Evolutionary conservation across 1,284 basidiomycete genomes (phyloP).

Genomic region (Apiotrichum porosum): DNA sequence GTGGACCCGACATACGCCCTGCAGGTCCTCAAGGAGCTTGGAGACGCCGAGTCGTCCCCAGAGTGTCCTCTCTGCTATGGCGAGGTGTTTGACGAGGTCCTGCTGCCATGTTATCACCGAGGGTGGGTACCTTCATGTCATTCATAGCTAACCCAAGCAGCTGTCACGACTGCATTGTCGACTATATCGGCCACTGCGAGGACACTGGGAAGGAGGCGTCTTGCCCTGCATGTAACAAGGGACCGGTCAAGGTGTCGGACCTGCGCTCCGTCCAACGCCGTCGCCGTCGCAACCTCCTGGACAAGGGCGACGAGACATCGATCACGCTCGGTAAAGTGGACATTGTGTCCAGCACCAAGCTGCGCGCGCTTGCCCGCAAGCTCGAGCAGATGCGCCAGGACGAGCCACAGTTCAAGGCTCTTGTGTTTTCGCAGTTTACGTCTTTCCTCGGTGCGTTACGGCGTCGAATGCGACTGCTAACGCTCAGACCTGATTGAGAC

Average conservation of each 20-base stretch:
- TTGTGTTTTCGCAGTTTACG: conserved; percentile 74
- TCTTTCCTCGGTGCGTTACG: conserved; percentile 57
- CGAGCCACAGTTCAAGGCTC: conserved; percentile 73
- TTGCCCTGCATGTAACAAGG: conserved; percentile 45
- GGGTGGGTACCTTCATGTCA: conserved; percentile 58
- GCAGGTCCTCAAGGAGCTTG: conserved; percentile 60
- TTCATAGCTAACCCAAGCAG: too few relatives aligned
- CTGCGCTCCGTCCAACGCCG: conserved; percentile 39
- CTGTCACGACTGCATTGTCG: conserved; percentile 48
- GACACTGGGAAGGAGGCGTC: conserved; percentile 41
- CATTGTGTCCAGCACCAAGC: conserved; percentile 75
- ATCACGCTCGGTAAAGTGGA: conserved; percentile 68
- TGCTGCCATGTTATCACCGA: conserved; percentile 75
- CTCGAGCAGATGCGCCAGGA: conserved; percentile 37
- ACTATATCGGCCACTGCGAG: conserved; percentile 45
- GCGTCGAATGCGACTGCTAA: neutral
- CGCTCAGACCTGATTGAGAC: conserved; percentile 65
- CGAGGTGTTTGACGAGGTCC: conserved; percentile 54
- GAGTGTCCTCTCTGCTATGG: conserved; percentile 74
- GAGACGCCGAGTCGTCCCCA: conserved; percentile 43
- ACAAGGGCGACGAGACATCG: conserved; percentile 8
- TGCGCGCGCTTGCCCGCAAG: conserved; percentile 41
- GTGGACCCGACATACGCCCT: conserved; percentile 56
- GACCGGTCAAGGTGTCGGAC: conserved; percentile 32
- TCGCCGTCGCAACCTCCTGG: conserved; percentile 38